Evolutionary conservation across 208 protist genomes (phyloP).

Genomic region (Trypanosoma vivax): DNA sequence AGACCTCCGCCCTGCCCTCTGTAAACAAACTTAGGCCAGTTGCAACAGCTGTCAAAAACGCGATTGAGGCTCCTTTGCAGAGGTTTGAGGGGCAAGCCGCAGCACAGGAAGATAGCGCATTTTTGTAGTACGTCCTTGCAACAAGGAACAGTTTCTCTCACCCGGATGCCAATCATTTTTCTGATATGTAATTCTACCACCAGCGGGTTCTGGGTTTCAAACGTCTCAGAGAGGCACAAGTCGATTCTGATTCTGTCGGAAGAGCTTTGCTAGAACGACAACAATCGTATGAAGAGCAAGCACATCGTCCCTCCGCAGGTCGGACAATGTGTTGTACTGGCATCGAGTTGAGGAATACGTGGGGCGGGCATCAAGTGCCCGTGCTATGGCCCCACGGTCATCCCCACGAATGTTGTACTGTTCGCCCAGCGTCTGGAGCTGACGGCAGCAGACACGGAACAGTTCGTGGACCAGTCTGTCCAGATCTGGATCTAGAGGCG

Average conservation of each 20-base stretch:
- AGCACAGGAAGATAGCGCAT: no score
- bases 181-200: no score
- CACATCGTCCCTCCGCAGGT: slow-evolving; percentile 50
- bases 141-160: no score
- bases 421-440: slow-evolving; percentile 49
- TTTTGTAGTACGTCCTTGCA: no score
- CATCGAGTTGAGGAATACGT: background rate
- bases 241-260: slow-evolving; percentile 74
- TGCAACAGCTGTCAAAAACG: no score
- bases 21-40: no score
- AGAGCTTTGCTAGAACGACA: slow-evolving; percentile 66
- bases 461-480: slow-evolving; percentile 62
- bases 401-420: slow-evolving; percentile 33
- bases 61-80: no score
- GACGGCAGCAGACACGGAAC: slow-evolving; percentile 58
- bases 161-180: no score
- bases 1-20: no score
- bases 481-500: slow-evolving; percentile 71
- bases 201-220: no score
- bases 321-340: slow-evolving; percentile 36
- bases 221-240: slow-evolving; percentile 80
- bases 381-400: slow-evolving; percentile 36
- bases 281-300: slow-evolving; percentile 65
- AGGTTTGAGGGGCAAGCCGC: no score
- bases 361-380: slow-evolving; percentile 7